Base-by-base conservation (phyloP, 257 asterid species). In the Knoxia roxburghii region DNA sequence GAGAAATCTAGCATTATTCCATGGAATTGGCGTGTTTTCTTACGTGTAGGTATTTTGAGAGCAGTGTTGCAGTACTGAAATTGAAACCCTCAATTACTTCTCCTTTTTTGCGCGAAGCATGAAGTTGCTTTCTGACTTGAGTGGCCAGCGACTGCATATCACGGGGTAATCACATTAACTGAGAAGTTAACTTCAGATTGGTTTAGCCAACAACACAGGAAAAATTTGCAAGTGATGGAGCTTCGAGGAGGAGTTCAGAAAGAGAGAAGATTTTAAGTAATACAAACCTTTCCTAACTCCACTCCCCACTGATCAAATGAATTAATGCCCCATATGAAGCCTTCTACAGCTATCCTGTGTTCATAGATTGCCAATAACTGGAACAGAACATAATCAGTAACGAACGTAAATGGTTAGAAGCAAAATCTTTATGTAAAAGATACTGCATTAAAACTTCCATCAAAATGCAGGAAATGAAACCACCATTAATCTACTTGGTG, bases 251-350 rank as follows among this genome's bases (percentile, higher is more conserved):
- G 59, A 15, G 27, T 45, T 45, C 8, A 45, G 50, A 40, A 41
- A 65, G 41, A 37, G 41, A 21, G 50, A 12, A 14, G n/a, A 5
- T 26, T 48, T 14, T 40, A 53, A 56, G 56, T 39, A 30, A 60
- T 66, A 20, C 57, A 43, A 80, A 94, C 99, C 96, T 94, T 90
- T 74, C 99, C 99, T 74, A 94, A 63, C 73, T 94, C 97, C 65
- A 94, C 99, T 67, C 99, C 99, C 99, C 99, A 94, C 76, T 94
- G 99, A 78, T 94, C 99, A 51, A 94, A 94, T 59, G 99, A 94
- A 82, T 94, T 94, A 84, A 94, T 87, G 21, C 96, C 95, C 99
- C 99, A 94, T 18, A 89, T 65, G 55, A 94, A 94, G 74, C 99
- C 99, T 82, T 94, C 94, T 10, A 94, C 99, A 55, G 96, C 97